Evolutionary conservation across 148 eudicot species (phyloP), one percentile per base, ranked within the genome.

Genomic region (Spergularia marina): DNA sequence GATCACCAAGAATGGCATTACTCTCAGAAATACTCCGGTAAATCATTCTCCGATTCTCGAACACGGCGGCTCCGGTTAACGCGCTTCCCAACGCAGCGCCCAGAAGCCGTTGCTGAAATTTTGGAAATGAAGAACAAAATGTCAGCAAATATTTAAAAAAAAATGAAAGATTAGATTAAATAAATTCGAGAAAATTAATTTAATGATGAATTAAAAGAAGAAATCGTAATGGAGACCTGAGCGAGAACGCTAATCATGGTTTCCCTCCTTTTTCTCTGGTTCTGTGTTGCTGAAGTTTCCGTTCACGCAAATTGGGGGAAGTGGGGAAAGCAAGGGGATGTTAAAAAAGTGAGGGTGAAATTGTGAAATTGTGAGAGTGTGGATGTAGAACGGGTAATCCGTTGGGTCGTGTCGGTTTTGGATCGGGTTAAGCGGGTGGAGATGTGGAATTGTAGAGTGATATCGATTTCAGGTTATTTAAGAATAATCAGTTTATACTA

Each of bases 241-340:
- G 90, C 83, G 11, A 91, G 86, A 77, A 89, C 82, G 87, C 93
- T 91, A 75, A 91, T 83, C 92, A 91, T 91, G 71, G 76, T 74
- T 53, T 18, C 41, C 54, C 57, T 18, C 41, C 49, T 25, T 16
- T 14, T 40, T 71, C 5, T 68, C 70, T 17, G 49, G 65, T 21
- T 30, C 30, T 9, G 12, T 4, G 36, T 55, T 6, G 17, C 60
- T 44, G 0, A 14, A 2, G 13, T 16, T 16, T 13, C 60, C 20
- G 17, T 56, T 56, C 36, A 30, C 36, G 36, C 36, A 56, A 14
- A 9, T 56, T 11, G 9, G 59, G 8, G 16, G 59, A 4, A 56
- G 6, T 14, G 60, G 20, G 7, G 20, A 13, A 16, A 56, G 13
- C 60, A 14, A 56, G 20, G 60, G 49, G 36, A 30, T 30, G 36